These are phyloP conservation scores for Suillus discolor DNA, from an alignment of 768 basidiomycete genomes.

Conservation along the genomic window DNA sequence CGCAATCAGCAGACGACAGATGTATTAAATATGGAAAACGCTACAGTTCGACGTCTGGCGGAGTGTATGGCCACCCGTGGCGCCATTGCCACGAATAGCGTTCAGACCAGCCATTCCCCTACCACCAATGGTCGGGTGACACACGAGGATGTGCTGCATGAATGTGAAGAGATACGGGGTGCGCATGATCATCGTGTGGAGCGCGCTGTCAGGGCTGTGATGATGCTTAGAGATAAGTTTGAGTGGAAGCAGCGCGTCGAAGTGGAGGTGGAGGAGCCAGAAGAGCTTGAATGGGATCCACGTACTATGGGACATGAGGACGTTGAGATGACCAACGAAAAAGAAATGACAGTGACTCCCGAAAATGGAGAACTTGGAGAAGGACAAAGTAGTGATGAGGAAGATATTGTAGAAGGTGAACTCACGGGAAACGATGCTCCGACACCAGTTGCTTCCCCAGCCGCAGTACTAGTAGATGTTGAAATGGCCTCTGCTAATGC, in stretches of 20 bases:
- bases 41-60: constrained; percentile 68
- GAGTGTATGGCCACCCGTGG: constrained; percentile 67
- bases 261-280: constrained; percentile 78
- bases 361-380: constrained; percentile 30
- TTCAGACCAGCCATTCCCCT: constrained; percentile 41
- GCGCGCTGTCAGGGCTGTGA: constrained; percentile 77
- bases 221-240: constrained; percentile 76
- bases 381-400: constrained; percentile 41
- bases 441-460: constrained; percentile 23
- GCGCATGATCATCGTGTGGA: constrained; percentile 80
- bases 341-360: constrained; percentile 13
- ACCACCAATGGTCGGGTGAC: constrained; percentile 29
- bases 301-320: constrained; percentile 32
- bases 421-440: constrained; percentile 33
- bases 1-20: constrained; percentile 82
- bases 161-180: constrained; percentile 64
- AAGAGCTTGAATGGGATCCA: constrained; percentile 75
- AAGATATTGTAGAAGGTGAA: constrained; percentile 39
- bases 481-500: constrained; percentile 20
- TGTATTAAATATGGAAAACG: constrained; percentile 71
- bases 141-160: constrained; percentile 63
- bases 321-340: constrained; percentile 13
- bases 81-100: constrained; percentile 43
- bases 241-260: constrained; percentile 84
- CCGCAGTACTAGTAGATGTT: constrained; percentile 17